Conservation (phyloP, 108 stramenopile genomes). For the Pseudonitzschia delicatissima region DNA sequence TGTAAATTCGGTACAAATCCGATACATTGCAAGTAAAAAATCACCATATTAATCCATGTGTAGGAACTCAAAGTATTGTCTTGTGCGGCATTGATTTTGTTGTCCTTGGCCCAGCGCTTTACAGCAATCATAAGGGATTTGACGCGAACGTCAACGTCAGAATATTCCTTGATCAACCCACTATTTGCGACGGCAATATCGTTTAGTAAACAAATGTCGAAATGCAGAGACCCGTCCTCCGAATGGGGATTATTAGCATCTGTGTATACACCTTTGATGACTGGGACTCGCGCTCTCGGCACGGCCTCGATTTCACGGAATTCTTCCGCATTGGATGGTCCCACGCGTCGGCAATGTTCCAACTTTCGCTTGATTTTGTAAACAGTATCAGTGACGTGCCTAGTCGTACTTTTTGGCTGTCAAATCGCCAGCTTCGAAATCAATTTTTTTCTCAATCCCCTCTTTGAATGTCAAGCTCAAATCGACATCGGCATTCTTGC, state of each 20-base stretch:
- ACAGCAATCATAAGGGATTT: conserved; percentile 60
- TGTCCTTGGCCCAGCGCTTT: conserved; percentile 65
- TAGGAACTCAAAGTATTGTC: conserved; percentile 64
- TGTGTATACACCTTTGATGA: conserved; percentile 61
- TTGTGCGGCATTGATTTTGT: conserved; percentile 55
- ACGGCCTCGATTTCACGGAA: conserved; percentile 52
- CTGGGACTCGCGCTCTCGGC: conserved; percentile 68
- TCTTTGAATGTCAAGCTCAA: conserved; percentile 45
- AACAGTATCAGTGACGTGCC: conserved; percentile 44
- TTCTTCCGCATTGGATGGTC: conserved; percentile 6
- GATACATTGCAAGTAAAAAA: conserved; percentile 75
- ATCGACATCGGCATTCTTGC: conserved; percentile 72
- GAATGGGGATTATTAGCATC: conserved; percentile 61
- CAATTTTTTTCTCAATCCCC: conserved; percentile 23
- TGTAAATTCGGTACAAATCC: conserved; percentile 71
- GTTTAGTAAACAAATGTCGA: conserved; percentile 85
- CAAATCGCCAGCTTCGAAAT: conserved; percentile 42
- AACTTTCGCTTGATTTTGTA: conserved; percentile 38
- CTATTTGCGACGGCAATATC: conserved; percentile 83
- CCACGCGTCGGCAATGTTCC: background rate
- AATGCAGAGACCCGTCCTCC: conserved; percentile 54
- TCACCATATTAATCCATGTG: conserved; percentile 75
- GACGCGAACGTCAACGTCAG: conserved; percentile 49
- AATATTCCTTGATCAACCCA: conserved; percentile 67
- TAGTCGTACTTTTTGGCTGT: conserved; percentile 42